Percentiles rank a stretch among this genome's conserved stretches.
These are phyloP conservation scores for Boechera stricta DNA, from an alignment of 345 rosid species.

Conservation along the genomic window DNA sequence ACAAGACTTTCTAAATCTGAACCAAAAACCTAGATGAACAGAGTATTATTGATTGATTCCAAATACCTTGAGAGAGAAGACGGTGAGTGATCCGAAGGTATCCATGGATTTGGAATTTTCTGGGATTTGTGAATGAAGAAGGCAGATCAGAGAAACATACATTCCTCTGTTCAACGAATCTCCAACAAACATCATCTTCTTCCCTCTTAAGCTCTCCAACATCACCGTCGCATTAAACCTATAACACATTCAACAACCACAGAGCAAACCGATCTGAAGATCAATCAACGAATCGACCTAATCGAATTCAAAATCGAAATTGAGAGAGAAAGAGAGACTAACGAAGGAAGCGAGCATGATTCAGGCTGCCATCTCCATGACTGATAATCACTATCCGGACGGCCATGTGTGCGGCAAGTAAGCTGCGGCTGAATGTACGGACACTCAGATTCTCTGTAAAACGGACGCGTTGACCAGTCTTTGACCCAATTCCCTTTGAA, in stretches of 20 bases:
- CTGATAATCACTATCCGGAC: slow-evolving; percentile 70
- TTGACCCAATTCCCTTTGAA: slow-evolving; percentile 82
- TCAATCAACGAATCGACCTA: not conserved
- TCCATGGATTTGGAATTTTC: slow-evolving; percentile 77
- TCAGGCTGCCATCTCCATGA: slow-evolving; percentile 92
- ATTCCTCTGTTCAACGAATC: slow-evolving; percentile 93
- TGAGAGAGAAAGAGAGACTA: slow-evolving; percentile 25
- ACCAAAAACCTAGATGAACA: not conserved
- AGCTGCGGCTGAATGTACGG: slow-evolving; percentile 93
- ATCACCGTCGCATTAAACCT: slow-evolving; percentile 85
- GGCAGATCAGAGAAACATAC: slow-evolving; percentile 81
- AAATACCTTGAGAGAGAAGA: slow-evolving; percentile 78
- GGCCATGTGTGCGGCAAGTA: slow-evolving; percentile 80
- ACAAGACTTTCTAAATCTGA: slow-evolving; percentile 27
- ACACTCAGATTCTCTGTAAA: slow-evolving; percentile 75
- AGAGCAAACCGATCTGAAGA: slow-evolving; percentile 7
- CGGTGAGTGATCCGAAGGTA: slow-evolving; percentile 69
- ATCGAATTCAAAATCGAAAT: not conserved
- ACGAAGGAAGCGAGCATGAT: slow-evolving; percentile 87
- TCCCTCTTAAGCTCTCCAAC: slow-evolving; percentile 82
- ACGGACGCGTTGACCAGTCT: slow-evolving; percentile 67
- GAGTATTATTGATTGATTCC: not conserved
- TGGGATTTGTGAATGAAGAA: slow-evolving; percentile 79
- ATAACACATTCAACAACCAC: slow-evolving; percentile 29
- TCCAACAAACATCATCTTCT: slow-evolving; percentile 90